Evolutionary conservation across 2,329 filamentous ascomycete species (phyloP).

Genomic region (Ceratocystis colombiana): DNA sequence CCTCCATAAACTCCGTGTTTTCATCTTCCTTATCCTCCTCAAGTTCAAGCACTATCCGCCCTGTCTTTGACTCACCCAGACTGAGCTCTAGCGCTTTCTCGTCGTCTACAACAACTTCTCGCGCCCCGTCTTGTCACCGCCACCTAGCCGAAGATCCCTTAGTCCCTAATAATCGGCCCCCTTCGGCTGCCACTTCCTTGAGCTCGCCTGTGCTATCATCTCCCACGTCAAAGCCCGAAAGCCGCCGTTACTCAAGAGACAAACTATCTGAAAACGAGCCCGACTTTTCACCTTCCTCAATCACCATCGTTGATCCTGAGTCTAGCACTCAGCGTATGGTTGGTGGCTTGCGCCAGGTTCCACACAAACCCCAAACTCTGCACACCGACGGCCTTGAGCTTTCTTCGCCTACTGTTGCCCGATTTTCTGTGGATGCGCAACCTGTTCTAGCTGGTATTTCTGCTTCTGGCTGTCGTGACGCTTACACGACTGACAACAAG

Average conservation of each 20-base stretch:
- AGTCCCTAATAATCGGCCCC: constrained; percentile 16
- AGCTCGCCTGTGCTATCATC: constrained; percentile 22
- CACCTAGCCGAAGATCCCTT: constrained; percentile 21
- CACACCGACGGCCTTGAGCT: constrained; percentile 19
- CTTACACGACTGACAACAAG: constrained; percentile 18
- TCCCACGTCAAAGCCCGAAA: constrained; percentile 13
- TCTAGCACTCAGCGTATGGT: constrained; percentile 45
- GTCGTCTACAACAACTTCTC: constrained; percentile 17
- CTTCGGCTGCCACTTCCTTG: constrained; percentile 9
- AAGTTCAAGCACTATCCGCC: constrained; percentile 24
- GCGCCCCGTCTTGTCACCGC: constrained; percentile 21
- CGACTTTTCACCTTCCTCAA: constrained; percentile 24
- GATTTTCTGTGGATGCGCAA: constrained; percentile 29
- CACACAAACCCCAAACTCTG: constrained; percentile 32
- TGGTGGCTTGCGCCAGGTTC: constrained; percentile 46
- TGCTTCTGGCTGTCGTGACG: constrained; percentile 28
- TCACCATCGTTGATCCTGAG: constrained; percentile 32
- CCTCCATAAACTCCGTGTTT: constrained; percentile 23
- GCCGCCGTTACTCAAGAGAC: constrained; percentile 5
- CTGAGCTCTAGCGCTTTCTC: constrained; percentile 24
- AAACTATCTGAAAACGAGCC: background rate
- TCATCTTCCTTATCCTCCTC: constrained; percentile 23
- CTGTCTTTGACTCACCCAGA: constrained; percentile 23
- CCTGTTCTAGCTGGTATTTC: constrained; percentile 31
- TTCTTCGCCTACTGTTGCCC: constrained; percentile 23